These are phyloP conservation scores for Verticillium longisporum DNA, from an alignment of 2,329 filamentous ascomycete genomes.

Conservation along the genomic window DNA sequence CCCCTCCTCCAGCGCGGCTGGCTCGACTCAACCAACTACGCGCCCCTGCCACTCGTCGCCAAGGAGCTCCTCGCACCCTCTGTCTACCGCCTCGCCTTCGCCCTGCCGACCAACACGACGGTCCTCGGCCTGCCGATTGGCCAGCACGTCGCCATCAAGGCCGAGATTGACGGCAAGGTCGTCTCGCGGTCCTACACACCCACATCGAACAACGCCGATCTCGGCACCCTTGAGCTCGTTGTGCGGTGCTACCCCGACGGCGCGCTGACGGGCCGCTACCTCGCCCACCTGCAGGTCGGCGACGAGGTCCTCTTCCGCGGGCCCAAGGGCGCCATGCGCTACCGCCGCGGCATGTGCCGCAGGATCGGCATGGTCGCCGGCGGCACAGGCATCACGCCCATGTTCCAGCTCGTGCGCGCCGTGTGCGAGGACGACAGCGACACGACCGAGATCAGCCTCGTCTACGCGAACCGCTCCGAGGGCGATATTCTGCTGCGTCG, in stretches of 20 bases:
- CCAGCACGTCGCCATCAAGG: slow-evolving; percentile 48
- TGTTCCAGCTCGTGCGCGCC: slow-evolving; percentile 50
- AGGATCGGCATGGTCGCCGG: slow-evolving; percentile 50
- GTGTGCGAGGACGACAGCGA: slow-evolving; percentile 56
- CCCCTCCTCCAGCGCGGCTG: slow-evolving; percentile 35
- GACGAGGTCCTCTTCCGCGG: slow-evolving; percentile 46
- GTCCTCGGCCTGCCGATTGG: slow-evolving; percentile 49
- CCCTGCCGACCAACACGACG: slow-evolving; percentile 33
- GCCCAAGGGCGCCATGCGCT: slow-evolving; percentile 50
- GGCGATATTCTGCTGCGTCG: slow-evolving; percentile 51
- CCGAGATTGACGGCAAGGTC: slow-evolving; percentile 33
- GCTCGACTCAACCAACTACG: slow-evolving; percentile 41
- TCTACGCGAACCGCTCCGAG: slow-evolving; percentile 53
- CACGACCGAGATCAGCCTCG: slow-evolving; percentile 42
- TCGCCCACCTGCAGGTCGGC: slow-evolving; percentile 37
- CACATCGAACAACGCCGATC: slow-evolving; percentile 41
- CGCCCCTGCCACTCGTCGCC: slow-evolving; percentile 33
- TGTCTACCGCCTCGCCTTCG: slow-evolving; percentile 39
- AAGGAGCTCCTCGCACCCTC: slow-evolving; percentile 33
- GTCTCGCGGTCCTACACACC: slow-evolving; percentile 49
- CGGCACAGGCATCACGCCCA: slow-evolving; percentile 23
- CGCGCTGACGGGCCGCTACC: slow-evolving; percentile 40
- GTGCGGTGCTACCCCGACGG: slow-evolving; percentile 46
- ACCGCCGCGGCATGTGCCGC: slow-evolving; percentile 31
- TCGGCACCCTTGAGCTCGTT: slow-evolving; percentile 41